Conservation (phyloP, 2,329 filamentous ascomycete species). For the Pestalotiopsis sp. region DNA sequence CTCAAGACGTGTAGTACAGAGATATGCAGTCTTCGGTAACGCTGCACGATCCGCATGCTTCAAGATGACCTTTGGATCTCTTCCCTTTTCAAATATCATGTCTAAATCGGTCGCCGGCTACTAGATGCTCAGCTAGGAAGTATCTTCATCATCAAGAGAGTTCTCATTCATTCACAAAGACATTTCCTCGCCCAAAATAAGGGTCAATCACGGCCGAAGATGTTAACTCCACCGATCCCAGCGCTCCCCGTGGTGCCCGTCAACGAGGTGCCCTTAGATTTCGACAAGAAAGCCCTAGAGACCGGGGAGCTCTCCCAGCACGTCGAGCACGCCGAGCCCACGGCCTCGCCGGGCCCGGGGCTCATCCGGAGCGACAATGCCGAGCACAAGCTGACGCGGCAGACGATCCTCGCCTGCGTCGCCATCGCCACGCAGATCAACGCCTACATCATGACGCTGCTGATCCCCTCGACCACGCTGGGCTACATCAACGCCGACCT, state of each 20-base stretch:
- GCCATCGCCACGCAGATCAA: constrained; percentile 25
- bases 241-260: neutral
- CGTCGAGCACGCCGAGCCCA: constrained; percentile 5
- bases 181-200: neutral
- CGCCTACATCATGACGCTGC: constrained; percentile 38
- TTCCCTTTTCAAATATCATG: neutral
- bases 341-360: neutral
- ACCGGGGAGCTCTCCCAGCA: neutral
- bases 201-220: neutral
- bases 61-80: neutral
- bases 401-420: constrained; percentile 14
- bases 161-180: neutral
- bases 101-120: neutral
- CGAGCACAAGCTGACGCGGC: constrained; percentile 12
- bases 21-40: neutral
- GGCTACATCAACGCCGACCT: constrained; percentile 37
- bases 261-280: constrained; percentile 1
- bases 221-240: neutral
- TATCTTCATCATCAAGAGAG: neutral
- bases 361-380: neutral
- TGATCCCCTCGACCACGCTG: constrained; percentile 36
- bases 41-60: neutral
- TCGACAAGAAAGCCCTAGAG: neutral
- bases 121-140: neutral
- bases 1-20: neutral